A percentile compares a stretch with the other conserved stretches of the same genome.
These are phyloP conservation scores for Leccinum fallax DNA, from an alignment of 1,284 basidiomycete species.

Conservation along the genomic window DNA sequence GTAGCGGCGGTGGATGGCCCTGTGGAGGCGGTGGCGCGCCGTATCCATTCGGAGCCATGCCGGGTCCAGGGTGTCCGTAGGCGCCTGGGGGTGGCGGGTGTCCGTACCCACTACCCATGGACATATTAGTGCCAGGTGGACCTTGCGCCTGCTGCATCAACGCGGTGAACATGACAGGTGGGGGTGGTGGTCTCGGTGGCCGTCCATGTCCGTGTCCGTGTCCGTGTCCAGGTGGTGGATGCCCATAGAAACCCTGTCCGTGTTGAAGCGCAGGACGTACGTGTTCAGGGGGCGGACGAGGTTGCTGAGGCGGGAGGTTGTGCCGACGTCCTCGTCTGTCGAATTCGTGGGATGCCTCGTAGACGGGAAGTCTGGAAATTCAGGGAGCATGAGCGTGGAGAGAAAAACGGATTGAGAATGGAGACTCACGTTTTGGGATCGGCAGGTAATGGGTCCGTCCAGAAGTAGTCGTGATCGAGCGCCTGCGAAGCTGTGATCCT, in stretches of 20 bases:
- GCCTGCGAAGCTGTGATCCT: constrained; percentile 89
- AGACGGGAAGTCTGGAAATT: constrained; percentile 66
- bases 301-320: constrained; percentile 24
- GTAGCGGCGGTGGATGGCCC: constrained; percentile 22
- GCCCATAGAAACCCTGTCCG: constrained; percentile 33
- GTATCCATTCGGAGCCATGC: constrained; percentile 22
- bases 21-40: constrained; percentile 14
- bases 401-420: neutral
- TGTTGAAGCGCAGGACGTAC: constrained; percentile 34
- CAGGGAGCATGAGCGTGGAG: constrained; percentile 3
- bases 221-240: constrained; percentile 21
- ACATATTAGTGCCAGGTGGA: constrained; percentile 8
- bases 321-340: constrained; percentile 73
- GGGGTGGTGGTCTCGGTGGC: constrained; percentile 22
- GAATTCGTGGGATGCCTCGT: constrained; percentile 83
- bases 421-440: constrained; percentile 73
- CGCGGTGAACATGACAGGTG: constrained; percentile 31
- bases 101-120: constrained; percentile 16
- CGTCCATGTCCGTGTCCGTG: constrained; percentile 13
- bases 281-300: constrained; percentile 27
- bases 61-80: constrained; percentile 17
- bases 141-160: constrained; percentile 33
- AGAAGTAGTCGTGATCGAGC: constrained; percentile 91
- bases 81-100: constrained; percentile 9
- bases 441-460: constrained; percentile 84